Base-by-base conservation (phyloP, 192 early-diverging fungal genomes). In the Podila minutissima region DNA sequence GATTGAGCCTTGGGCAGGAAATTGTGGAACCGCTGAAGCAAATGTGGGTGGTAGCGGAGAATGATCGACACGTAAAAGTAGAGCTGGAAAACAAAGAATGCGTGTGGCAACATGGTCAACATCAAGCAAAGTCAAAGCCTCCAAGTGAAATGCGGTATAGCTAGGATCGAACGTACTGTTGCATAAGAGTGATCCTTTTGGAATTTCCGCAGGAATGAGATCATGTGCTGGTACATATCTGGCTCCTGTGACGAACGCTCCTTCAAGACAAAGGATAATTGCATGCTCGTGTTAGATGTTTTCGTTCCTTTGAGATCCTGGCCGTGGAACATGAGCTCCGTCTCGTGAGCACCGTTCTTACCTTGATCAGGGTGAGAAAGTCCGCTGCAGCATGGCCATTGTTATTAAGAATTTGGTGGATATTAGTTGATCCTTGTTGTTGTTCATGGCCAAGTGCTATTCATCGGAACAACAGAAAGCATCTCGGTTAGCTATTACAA, bases 61-160 rank as follows among this genome's bases (percentile, higher is more conserved):
- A 81, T 64, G 55, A 81, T 81, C 26, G 77, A 81, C 35, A 81
- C 64, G 48, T 81, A 81, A 55, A 81, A 81, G 32, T 81, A 81
- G 31, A 81, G 67, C 75, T 79, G 53, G 35, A 24, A 24, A 24
- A 55, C 11, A 55, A 55, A 55, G 53, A 24, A 55, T 10, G 24
- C n/a, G 24, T 55, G 4, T 55, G 24, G 53, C 20, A 7, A 37
- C 33, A 12, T 26, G 8, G 33, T 33, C 19, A 11, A 35, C 19
- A 12, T 31, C 50, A 13, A n/a, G 35, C 31, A 19, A 20, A 6
- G 11, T 26, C 32, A 53, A 37, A 19, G 5, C 3, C 8, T 2
- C 41, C 26, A 33, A n/a, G 19, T 11, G 19, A 26, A 48, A 19
- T 28, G 22, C 35, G 10, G 15, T 1, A 29, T 6, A 12, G 5